Evolutionary conservation across 2,329 filamentous ascomycete species (phyloP), one percentile per base, ranked within the genome.

Genomic region (Fusarium domesticum): DNA sequence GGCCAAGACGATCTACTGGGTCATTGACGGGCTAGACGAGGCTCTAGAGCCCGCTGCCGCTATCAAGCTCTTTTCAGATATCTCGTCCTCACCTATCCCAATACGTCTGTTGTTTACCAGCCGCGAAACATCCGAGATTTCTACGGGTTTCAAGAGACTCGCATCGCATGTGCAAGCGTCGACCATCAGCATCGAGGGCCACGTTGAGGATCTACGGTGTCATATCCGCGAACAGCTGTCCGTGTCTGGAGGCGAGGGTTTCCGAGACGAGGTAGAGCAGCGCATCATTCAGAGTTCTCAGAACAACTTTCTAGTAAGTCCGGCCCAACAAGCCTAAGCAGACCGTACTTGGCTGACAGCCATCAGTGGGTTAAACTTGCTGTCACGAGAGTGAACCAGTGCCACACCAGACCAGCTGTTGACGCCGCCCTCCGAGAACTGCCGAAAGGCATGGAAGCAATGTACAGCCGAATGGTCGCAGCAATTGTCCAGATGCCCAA

Each of bases 401-500:
- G 59, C 18, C 54, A 61, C 33, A 62, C 56, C 0, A 37, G 55
- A 11, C 50, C 39, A 2, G 58, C 59, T 14, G 50, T 64, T 2
- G 40, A 60, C 11, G 16, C 48, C 4, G 58, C 54, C 1, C 44
- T 68, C 3, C 18, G 55, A 2, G 53, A 62, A 6, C 42, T 66
- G 1, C 65, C 65, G 2, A 28, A 42, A 1, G 66, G 58, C 2
- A 66, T 68, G 63, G 55, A 61, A 6, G 46, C 45, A 0, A 34
- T 69, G 0, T 69, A 67, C 43, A 28, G 64, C 19, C 58, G 64
- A 1, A 68, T 68, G 60, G 60, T 56, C 4, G 15, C 23, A 1
- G 49, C 54, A 1, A 56, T 67, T 5, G 32, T 36, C 2, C 37
- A 39, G 3, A 20, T 36, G 8, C 40, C 39, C 1, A 34, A 39